phyloP scores from a whole-genome alignment of 768 basidiomycete genomes.

The Leccinellum rugosiceps region DNA sequence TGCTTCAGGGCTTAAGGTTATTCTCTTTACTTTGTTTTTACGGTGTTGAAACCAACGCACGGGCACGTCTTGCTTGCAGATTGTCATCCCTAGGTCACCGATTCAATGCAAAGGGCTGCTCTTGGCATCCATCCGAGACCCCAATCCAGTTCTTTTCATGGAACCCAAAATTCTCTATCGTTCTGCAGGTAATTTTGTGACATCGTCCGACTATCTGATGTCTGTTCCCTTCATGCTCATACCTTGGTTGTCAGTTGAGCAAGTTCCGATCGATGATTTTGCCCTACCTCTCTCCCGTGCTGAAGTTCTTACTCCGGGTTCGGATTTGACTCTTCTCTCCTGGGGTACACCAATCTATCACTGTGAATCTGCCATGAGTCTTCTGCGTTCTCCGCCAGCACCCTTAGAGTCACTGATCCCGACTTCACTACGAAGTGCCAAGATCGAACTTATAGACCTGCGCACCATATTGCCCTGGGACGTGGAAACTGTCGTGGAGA shows the following conservation, averaged over 20 bases:
- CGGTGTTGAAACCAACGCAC: not conserved
- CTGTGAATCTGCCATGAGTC: constrained; percentile 78
- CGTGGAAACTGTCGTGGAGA: constrained; percentile 72
- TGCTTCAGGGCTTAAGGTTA: constrained; percentile 82
- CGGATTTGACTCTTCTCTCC: constrained; percentile 84
- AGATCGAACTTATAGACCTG: constrained; percentile 87
- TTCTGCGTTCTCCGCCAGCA: constrained; percentile 65
- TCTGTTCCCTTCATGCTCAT: constrained; percentile 2
- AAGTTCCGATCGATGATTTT: constrained; percentile 88
- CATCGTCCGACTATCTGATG: not conserved
- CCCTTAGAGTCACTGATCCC: constrained; percentile 66
- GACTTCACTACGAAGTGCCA: constrained; percentile 57
- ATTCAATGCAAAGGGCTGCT: constrained; percentile 95
- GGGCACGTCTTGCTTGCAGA: constrained; percentile 19
- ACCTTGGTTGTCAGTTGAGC: constrained; percentile 57
- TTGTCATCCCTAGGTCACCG: constrained; percentile 93
- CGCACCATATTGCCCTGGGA: constrained; percentile 91
- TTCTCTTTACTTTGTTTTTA: not conserved
- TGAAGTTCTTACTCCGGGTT: constrained; percentile 69
- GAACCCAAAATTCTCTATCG: constrained; percentile 94
- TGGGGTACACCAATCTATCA: constrained; percentile 95
- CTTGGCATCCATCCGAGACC: constrained; percentile 83
- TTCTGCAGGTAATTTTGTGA: constrained; percentile 57
- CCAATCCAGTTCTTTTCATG: constrained; percentile 93
- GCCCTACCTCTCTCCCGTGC: constrained; percentile 79